Evolutionary conservation across 2,329 filamentous ascomycete species (phyloP).

Genomic region (Allantophomopsis lycopodina): DNA sequence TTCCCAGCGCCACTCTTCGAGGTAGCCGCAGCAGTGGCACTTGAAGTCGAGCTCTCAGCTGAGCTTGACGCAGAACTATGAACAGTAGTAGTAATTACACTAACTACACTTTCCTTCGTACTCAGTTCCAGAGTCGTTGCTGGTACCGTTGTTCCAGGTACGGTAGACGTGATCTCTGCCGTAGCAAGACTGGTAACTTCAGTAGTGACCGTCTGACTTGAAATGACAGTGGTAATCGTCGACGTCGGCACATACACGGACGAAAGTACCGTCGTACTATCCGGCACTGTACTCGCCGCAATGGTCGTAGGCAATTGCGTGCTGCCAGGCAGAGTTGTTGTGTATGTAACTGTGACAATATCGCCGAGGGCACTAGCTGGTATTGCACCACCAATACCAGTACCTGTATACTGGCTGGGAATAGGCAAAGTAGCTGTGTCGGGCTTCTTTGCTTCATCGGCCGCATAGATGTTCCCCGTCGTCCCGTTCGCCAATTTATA

Average conservation of each 20-base stretch:
- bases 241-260: slow-evolving; percentile 8
- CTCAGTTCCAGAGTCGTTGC: slow-evolving; percentile 4
- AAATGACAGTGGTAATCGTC: slow-evolving; percentile 2
- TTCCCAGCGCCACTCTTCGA: too few species aligned
- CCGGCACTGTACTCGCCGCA: slow-evolving; percentile 5
- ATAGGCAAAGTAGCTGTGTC: slow-evolving; percentile 28
- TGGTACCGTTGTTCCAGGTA: slow-evolving; percentile 4
- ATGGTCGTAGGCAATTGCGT: slow-evolving; percentile 14
- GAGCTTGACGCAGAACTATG: too few species aligned
- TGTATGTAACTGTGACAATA: slow-evolving; percentile 18
- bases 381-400: slow-evolving; percentile 29
- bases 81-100: slow-evolving; percentile 4
- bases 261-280: slow-evolving; percentile 14
- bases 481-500: slow-evolving; percentile 24
- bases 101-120: background rate
- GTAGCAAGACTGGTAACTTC: background rate
- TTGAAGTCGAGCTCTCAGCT: too few species aligned
- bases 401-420: slow-evolving; percentile 28
- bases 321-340: slow-evolving; percentile 7
- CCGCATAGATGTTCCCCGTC: slow-evolving; percentile 29
- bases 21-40: too few species aligned
- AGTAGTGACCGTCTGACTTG: background rate
- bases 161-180: background rate
- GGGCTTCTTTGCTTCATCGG: slow-evolving; percentile 21
- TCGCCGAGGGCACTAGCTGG: slow-evolving; percentile 27